Evolutionary conservation across 2,329 filamentous ascomycete genomes (phyloP), one percentile per base, ranked within the genome.

Genomic region (Scedosporium aurantiacum): DNA sequence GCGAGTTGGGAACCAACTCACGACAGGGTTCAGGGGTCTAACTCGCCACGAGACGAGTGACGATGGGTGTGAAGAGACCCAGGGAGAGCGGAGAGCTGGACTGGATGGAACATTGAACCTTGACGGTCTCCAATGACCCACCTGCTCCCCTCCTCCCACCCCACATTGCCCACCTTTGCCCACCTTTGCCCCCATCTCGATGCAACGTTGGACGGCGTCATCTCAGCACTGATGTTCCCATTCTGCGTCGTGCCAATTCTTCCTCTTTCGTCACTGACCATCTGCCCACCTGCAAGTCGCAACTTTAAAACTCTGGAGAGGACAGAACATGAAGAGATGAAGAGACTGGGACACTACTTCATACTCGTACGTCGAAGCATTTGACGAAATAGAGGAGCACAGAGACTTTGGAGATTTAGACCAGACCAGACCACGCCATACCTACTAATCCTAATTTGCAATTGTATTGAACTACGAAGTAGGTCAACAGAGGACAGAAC

Each of bases 181-280:
- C 32, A 37, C 32, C 32, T 37, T 37, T 37, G 8, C 10, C 32
- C 7, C 56, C 21, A 18, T 40, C 7, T 27, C 7, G 23, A 60
- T 60, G 58, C 58, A 60, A 60, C 58, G 58, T 60, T 21, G 43
- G 27, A 60, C 58, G 58, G 58, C 58, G 58, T 60, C 58, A 60
- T 60, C 55, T 57, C 32, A 37, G 27, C 27, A 25, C n/a, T 40
- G 27, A 32, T 27, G 32, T 25, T 40, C 55, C 18, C n/a, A 27
- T 57, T 28, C 4, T 45, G 57, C 12, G 21, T 50, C 21, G 23
- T 45, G n/a, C 27, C 25, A 18, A 43, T 45, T 43, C 14, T 41
- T 58, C 21, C 37, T 43, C 40, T 43, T 57, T 57, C 18, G 55
- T 57, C 55, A 37, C 25, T 60, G 58, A 50, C 58, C 58, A 60